Base-by-base conservation (phyloP, 768 basidiomycete genomes). In the Lentinula detonsa region DNA sequence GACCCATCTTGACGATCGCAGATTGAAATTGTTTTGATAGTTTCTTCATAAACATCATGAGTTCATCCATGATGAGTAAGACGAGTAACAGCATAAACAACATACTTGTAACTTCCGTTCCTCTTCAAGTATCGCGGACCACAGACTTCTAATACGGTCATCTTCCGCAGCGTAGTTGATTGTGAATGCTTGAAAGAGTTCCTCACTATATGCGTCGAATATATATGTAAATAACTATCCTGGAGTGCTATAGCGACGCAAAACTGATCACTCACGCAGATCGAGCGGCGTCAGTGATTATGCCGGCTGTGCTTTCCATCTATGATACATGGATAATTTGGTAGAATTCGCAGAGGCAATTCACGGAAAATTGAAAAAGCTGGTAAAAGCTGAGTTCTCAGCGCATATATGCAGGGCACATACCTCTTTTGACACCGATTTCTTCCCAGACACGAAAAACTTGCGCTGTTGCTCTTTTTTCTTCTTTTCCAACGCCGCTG, bases 101-200 rank as follows among this genome's bases (percentile, higher is more conserved):
- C 33, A 23, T n/a, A 60, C 59, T 39, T 60, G 59, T 15, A 51
- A 49, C 31, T 60, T 60, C 11, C 34, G 34, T 28, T 51, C 15
- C 31, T 60, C 49, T 42, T 60, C 59, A 1, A 40, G 10, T 16
- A 60, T 60, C 11, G 33, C 37, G 3, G 50, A 28, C 59, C 59
- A 60, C 4, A 52, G 16, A 18, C 5, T 10, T 35, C 59, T 45
- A 18, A 60, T 60, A 18, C 37, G 18, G 48, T 60, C 59, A 4
- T 60, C 49, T 52, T 60, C 59, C 8, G 48, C 40, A 15, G 59
- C 59, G 50, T 60, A 52, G 21, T 52, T 51, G 39, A 60, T 51
- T 16, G 48, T 50, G 50, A 60, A 60, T 4, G 59, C 59, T 60
- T 60, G 49, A 39, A 35, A 52, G 35, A 60, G 33, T 42, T 60